These are phyloP conservation scores for Lactarius akahatsu DNA, from an alignment of 768 basidiomycete genomes.

Conservation along the genomic window DNA sequence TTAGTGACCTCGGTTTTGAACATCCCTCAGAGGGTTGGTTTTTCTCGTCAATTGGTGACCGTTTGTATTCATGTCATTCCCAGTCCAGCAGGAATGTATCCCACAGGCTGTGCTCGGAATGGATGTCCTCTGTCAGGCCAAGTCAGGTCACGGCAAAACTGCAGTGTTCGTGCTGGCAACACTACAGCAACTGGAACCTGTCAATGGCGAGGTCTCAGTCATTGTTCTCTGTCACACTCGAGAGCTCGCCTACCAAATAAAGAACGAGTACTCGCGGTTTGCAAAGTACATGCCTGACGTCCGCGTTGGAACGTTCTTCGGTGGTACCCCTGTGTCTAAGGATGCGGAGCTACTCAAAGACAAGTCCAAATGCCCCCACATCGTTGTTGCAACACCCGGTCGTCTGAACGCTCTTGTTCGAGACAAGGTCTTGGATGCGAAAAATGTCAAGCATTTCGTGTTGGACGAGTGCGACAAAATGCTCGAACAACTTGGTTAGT, in stretches of 20 bases:
- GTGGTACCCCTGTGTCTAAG: conserved; percentile 91
- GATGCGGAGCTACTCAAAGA: conserved; percentile 92
- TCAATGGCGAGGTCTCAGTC: conserved; percentile 96
- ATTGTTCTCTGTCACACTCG: conserved; percentile 98
- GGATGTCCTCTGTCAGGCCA: conserved; percentile 99
- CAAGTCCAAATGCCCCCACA: conserved; percentile 97
- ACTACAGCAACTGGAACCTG: conserved; percentile 96
- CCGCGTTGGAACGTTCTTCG: conserved; percentile 96
- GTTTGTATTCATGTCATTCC: conserved; percentile 8
- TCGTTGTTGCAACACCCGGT: conserved; percentile 97
- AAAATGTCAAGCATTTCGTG: conserved; percentile 98
- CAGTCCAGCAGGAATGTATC: conserved; percentile 99
- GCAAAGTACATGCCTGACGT: conserved; percentile 99
- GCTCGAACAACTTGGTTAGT: conserved; percentile 99
- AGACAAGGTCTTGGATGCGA: conserved; percentile 93
- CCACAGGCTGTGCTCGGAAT: conserved; percentile 99
- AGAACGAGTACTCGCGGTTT: conserved; percentile 99
- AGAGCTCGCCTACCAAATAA: conserved; percentile 99
- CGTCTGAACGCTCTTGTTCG: conserved; percentile 93
- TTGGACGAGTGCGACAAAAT: conserved; percentile 99
- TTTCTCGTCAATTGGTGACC: neutral
- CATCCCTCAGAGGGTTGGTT: conserved; percentile 95
- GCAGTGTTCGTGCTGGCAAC: conserved; percentile 98
- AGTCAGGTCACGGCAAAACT: conserved; percentile 98
- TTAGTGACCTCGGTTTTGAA: conserved; percentile 99